These are phyloP conservation scores for Pisolithus thermaeus DNA, from an alignment of 1,284 basidiomycete species.

Conservation along the genomic window DNA sequence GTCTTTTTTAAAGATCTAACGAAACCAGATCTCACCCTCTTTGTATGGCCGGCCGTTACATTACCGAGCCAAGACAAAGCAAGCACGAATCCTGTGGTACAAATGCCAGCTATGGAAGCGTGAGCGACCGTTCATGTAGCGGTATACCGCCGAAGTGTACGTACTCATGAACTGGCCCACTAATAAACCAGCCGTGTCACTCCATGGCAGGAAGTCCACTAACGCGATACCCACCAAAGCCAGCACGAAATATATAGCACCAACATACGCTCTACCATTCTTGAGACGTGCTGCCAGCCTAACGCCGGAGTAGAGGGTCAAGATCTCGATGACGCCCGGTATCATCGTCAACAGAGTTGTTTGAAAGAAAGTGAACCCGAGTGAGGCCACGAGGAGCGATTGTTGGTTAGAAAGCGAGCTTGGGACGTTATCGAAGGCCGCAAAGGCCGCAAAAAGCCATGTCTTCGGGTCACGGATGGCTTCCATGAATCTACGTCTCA, in stretches of 20 bases:
- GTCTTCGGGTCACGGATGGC: constrained; percentile 43
- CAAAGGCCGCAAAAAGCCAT: constrained; percentile 42
- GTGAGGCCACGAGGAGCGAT: constrained; percentile 41
- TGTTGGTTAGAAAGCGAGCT: constrained; percentile 49
- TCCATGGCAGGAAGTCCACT: constrained; percentile 40
- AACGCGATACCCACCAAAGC: constrained; percentile 42
- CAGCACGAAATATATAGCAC: constrained; percentile 42
- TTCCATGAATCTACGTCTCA: constrained; percentile 35
- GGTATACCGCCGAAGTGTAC: background rate
- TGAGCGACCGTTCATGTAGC: background rate
- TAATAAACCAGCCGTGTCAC: constrained; percentile 39
- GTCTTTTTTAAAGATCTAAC: background rate
- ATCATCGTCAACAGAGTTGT: constrained; percentile 47
- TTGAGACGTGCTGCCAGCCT: constrained; percentile 30
- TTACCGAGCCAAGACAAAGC: constrained; percentile 41
- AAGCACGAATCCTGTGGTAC: constrained; percentile 45
- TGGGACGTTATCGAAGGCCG: constrained; percentile 42
- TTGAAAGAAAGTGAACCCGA: constrained; percentile 43
- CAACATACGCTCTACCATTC: constrained; percentile 37
- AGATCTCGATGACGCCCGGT: constrained; percentile 41
- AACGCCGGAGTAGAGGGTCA: constrained; percentile 37
- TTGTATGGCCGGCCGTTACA: constrained; percentile 47
- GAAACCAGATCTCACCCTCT: constrained; percentile 31
- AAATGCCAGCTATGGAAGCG: constrained; percentile 28
- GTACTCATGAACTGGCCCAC: constrained; percentile 16